These are phyloP conservation scores for Lophiostoma macrostomum DNA, from an alignment of 495 filamentous ascomycete species.

Conservation along the genomic window DNA sequence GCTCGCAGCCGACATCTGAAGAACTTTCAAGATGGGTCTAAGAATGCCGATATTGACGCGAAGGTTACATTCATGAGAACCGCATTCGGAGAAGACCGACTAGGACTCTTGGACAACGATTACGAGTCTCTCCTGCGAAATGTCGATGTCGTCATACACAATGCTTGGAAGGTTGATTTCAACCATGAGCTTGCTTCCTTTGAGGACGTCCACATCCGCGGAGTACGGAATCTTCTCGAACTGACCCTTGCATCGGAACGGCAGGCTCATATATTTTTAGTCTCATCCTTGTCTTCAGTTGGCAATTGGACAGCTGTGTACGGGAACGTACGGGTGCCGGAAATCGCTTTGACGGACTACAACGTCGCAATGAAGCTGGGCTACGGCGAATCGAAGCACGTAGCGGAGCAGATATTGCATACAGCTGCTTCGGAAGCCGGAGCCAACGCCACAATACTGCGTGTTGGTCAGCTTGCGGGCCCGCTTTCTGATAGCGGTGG, in stretches of 20 bases:
- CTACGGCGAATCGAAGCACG: constrained; percentile 7
- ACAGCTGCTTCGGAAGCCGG: neutral
- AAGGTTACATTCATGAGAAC: neutral
- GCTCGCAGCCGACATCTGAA: neutral
- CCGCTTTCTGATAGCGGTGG: neutral
- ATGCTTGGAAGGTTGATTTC: constrained; percentile 13
- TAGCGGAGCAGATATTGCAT: constrained; percentile 1
- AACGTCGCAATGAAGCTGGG: neutral
- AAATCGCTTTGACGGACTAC: constrained; percentile 1
- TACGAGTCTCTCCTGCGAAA: neutral
- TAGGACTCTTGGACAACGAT: neutral
- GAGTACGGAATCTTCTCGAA: constrained; percentile 1
- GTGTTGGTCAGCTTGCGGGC: constrained; percentile 8
- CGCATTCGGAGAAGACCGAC: neutral
- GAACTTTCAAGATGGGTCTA: neutral
- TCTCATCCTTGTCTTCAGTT: neutral
- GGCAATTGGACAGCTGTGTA: neutral
- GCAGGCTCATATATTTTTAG: neutral
- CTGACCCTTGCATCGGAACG: neutral
- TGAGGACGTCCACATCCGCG: neutral
- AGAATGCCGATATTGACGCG: neutral
- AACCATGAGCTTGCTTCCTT: constrained; percentile 1
- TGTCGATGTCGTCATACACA: constrained; percentile 6
- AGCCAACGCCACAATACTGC: neutral
- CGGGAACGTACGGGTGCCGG: neutral